Percentiles rank a stretch among this genome's conserved stretches.
Evolutionary conservation across 2,329 filamentous ascomycete species (phyloP).

Genomic region (Cladophialophora immunda): DNA sequence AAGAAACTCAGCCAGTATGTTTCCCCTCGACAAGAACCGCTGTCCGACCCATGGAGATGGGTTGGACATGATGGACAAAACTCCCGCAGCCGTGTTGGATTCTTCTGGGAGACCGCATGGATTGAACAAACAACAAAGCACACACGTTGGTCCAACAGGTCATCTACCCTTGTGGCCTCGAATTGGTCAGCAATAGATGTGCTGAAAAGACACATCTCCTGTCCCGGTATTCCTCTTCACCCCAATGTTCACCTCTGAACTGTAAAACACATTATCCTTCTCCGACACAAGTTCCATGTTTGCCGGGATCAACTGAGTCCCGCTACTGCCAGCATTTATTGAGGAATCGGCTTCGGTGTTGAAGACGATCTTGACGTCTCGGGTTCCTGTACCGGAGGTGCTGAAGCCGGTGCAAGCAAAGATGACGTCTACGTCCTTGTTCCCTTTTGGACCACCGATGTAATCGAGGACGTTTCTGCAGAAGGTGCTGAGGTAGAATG

Average conservation of each 20-base stretch:
- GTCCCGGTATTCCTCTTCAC: slow-evolving; percentile 22
- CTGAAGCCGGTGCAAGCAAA: slow-evolving; percentile 22
- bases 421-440: slow-evolving; percentile 30
- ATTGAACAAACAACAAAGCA: not conserved
- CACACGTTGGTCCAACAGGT: not conserved
- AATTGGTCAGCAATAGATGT: slow-evolving; percentile 29
- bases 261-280: slow-evolving; percentile 20
- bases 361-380: slow-evolving; percentile 28
- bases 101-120: not conserved
- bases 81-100: not conserved
- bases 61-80: not conserved
- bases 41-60: not conserved
- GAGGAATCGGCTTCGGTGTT: slow-evolving; percentile 8
- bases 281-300: slow-evolving; percentile 26
- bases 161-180: not conserved
- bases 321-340: slow-evolving; percentile 20
- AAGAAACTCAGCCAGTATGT: not conserved
- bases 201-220: slow-evolving; percentile 16
- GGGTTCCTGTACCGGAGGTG: slow-evolving; percentile 22
- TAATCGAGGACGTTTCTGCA: slow-evolving; percentile 28
- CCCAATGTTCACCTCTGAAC: slow-evolving; percentile 20
- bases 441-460: slow-evolving; percentile 28
- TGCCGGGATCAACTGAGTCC: slow-evolving; percentile 22
- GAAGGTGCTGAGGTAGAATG: slow-evolving; percentile 27
- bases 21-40: not conserved